These are phyloP conservation scores for Boeremia lycopersici DNA, from an alignment of 2,329 filamentous ascomycete species.

Conservation along the genomic window DNA sequence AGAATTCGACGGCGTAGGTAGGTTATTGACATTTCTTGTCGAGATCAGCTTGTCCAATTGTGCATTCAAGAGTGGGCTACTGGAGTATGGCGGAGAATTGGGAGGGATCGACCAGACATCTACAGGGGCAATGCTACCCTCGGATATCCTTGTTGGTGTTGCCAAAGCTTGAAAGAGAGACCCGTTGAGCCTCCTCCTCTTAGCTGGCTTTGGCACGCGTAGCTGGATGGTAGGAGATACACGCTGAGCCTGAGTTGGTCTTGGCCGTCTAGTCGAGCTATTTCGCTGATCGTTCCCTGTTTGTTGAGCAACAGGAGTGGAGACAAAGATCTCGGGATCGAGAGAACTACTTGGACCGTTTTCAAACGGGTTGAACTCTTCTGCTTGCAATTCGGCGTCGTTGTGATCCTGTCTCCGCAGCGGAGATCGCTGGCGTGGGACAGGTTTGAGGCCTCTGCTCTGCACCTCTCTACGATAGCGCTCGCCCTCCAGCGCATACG, in stretches of 20 bases:
- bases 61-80: slow-evolving; percentile 31
- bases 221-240: slow-evolving; percentile 20
- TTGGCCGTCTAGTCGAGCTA: slow-evolving; percentile 9
- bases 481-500: slow-evolving; percentile 54
- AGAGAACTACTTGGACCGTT: slow-evolving; percentile 29
- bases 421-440: slow-evolving; percentile 43
- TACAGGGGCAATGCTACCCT: slow-evolving; percentile 12
- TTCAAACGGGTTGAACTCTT: slow-evolving; percentile 38
- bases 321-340: slow-evolving; percentile 32
- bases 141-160: slow-evolving; percentile 17
- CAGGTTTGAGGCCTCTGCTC: slow-evolving; percentile 52
- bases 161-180: slow-evolving; percentile 17
- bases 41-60: slow-evolving; percentile 6
- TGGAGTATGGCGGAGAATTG: slow-evolving; percentile 50
- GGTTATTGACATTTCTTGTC: slow-evolving; percentile 19
- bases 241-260: slow-evolving; percentile 10
- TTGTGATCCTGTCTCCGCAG: slow-evolving; percentile 21
- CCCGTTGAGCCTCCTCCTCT: slow-evolving; percentile 30
- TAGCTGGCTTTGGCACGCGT: slow-evolving; percentile 21
- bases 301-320: slow-evolving; percentile 26
- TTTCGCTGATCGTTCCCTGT: slow-evolving; percentile 7
- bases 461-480: slow-evolving; percentile 51
- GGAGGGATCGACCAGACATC: slow-evolving; percentile 50
- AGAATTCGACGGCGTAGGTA: slow-evolving; percentile 43
- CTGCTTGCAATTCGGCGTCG: slow-evolving; percentile 39